A percentile compares a stretch with the other conserved stretches of the same genome.
Evolutionary conservation across 1,284 basidiomycete genomes (phyloP).

Genomic region (Melampsora americana): DNA sequence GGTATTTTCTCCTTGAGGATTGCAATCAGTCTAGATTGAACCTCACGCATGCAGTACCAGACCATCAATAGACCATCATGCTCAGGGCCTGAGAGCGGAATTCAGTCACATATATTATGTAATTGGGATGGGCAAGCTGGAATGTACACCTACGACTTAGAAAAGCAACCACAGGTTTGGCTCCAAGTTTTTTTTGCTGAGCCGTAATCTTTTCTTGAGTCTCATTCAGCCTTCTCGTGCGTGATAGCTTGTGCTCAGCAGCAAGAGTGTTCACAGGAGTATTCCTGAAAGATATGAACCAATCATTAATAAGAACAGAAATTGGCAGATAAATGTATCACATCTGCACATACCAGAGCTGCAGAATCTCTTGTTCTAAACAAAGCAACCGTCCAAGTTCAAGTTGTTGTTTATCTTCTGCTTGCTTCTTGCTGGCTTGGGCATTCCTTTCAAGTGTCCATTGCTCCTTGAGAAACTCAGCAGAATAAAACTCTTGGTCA

Average conservation of each 20-base stretch:
- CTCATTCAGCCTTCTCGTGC: background rate
- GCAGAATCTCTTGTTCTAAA: background rate
- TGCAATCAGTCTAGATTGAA: background rate
- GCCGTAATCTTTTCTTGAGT: background rate
- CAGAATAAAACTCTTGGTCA: background rate
- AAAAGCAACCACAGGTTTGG: background rate
- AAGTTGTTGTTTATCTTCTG: background rate
- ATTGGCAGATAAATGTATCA: no score
- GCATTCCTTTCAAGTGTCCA: background rate
- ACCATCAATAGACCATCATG: background rate
- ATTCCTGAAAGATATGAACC: background rate
- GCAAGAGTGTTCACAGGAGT: background rate
- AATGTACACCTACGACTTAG: background rate
- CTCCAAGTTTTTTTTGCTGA: background rate
- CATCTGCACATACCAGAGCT: background rate
- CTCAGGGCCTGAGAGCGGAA: background rate
- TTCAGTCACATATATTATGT: background rate
- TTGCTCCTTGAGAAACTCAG: background rate
- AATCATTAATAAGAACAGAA: background rate
- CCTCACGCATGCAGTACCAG: slow-evolving; percentile 3
- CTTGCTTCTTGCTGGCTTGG: background rate
- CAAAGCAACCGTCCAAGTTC: slow-evolving; percentile 7
- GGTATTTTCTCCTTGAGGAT: slow-evolving; percentile 1
- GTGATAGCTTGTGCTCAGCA: background rate
- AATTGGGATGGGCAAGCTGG: background rate